Base-by-base conservation (phyloP, 2,329 filamentous ascomycete species). In the Sphaerostilbella broomeana region DNA sequence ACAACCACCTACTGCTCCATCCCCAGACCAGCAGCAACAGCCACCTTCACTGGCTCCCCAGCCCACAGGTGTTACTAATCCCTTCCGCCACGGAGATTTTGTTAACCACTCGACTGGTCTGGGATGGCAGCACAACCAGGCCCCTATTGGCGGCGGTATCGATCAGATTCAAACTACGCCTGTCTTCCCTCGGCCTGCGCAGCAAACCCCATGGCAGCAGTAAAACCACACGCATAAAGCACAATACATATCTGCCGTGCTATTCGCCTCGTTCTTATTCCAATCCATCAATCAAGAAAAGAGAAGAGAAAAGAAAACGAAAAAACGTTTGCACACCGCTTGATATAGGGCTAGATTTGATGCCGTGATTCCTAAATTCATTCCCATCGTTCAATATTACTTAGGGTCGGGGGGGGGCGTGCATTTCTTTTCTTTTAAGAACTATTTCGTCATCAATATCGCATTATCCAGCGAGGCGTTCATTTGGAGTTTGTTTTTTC, bases 71-170 rank as follows among this genome's bases (percentile, higher is more conserved):
- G 87, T 78, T 54, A 95, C 89, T 2, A 98, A 98, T 54, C 92
- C 92, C 1, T 97, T 97, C 73, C 77, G 92, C 12, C 88, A 97
- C 57, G 86, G 84, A 31, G 79, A 82, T 4, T 94, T 95, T 59
- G 81, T 94, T 37, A 92, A 94, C 56, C 88, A 94, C 54, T 73
- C 80, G 47, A 94, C 88, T 0, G 89, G 90, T 1, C 73, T 86
- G 60, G 86, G 86, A 2, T 97, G 92, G 87, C 89, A 95, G 59
- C 75, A 82, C 47, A 77, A 77, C 45, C 79, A 82, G 49, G 78
- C 86, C 54, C 76, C 83, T 7, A 90, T 92, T 4, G 84, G 94
- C 47, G 87, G 88, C 4, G 83, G 80, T 6, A 57, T 92, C 38
- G 86, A 95, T 56, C 78, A 84, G 48, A 55, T 97, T 29, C 75